phyloP scores from a whole-genome alignment of 805 yeast genomes.

The Yarrowia osloensis region DNA sequence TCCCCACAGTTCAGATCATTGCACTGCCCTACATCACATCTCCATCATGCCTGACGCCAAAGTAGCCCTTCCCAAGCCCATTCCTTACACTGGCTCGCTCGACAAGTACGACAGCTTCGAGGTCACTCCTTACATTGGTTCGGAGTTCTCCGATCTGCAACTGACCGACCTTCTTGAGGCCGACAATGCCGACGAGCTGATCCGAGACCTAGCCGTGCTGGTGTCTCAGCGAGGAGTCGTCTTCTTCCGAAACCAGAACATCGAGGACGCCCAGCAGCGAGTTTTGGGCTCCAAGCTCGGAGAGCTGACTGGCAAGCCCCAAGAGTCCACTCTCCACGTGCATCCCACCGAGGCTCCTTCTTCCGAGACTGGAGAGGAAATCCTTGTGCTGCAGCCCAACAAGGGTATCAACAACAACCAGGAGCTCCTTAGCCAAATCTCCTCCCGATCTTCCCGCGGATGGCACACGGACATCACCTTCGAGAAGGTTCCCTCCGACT shows the following conservation, averaged over 20 bases:
- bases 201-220: slow-evolving; percentile 50
- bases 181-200: slow-evolving; percentile 35
- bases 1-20: background rate
- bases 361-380: slow-evolving; percentile 36
- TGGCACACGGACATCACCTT: slow-evolving; percentile 83
- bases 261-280: slow-evolving; percentile 40
- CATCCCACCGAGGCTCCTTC: slow-evolving; percentile 43
- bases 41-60: slow-evolving; percentile 21
- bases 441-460: slow-evolving; percentile 35
- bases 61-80: slow-evolving; percentile 2
- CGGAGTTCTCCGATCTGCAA: slow-evolving; percentile 39
- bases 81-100: slow-evolving; percentile 36
- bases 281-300: slow-evolving; percentile 39
- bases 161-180: slow-evolving; percentile 39
- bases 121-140: slow-evolving; percentile 42
- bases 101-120: slow-evolving; percentile 40
- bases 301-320: slow-evolving; percentile 40
- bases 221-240: slow-evolving; percentile 55
- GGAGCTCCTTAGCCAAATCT: background rate
- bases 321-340: slow-evolving; percentile 39
- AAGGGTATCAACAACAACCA: background rate
- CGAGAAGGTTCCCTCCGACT: slow-evolving; percentile 73
- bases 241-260: slow-evolving; percentile 51
- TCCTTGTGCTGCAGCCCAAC: slow-evolving; percentile 33
- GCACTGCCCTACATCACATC: background rate